phyloP scores from a whole-genome alignment of 2,329 filamentous ascomycete genomes.

The Diplocarpon mali region DNA sequence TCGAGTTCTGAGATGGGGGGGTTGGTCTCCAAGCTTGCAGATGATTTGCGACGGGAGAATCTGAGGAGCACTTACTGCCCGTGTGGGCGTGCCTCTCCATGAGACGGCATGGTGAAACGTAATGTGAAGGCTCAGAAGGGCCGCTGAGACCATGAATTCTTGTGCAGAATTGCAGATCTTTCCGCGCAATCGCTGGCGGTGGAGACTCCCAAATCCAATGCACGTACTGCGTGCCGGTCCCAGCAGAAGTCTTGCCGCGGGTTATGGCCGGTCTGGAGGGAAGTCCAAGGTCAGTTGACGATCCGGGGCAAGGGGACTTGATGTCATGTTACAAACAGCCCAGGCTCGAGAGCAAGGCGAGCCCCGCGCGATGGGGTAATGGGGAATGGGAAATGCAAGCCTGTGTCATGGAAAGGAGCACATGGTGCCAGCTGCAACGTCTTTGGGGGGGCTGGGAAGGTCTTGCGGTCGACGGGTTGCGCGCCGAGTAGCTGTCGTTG shows the following conservation, averaged over 20 bases:
- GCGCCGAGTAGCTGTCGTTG: too few species aligned
- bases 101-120: constrained; percentile 19
- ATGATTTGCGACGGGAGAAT: too few species aligned
- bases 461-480: too few species aligned
- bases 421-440: background rate
- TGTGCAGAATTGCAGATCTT: too few species aligned
- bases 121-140: constrained; percentile 11
- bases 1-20: too few species aligned
- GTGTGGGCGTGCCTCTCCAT: constrained; percentile 12
- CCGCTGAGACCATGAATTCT: too few species aligned
- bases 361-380: constrained; percentile 15
- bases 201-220: constrained; percentile 4
- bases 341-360: constrained; percentile 1
- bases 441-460: too few species aligned
- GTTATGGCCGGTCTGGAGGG: constrained; percentile 4
- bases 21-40: too few species aligned
- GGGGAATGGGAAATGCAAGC: constrained; percentile 15
- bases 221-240: constrained; percentile 9
- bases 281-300: constrained; percentile 15
- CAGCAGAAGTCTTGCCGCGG: constrained; percentile 5
- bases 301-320: constrained; percentile 17
- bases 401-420: constrained; percentile 21
- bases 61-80: constrained; percentile 7
- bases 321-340: constrained; percentile 4
- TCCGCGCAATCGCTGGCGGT: constrained; percentile 7